Conservation (phyloP, 2,329 filamentous ascomycete species). For the Aspergillus ochraceoroseus region DNA sequence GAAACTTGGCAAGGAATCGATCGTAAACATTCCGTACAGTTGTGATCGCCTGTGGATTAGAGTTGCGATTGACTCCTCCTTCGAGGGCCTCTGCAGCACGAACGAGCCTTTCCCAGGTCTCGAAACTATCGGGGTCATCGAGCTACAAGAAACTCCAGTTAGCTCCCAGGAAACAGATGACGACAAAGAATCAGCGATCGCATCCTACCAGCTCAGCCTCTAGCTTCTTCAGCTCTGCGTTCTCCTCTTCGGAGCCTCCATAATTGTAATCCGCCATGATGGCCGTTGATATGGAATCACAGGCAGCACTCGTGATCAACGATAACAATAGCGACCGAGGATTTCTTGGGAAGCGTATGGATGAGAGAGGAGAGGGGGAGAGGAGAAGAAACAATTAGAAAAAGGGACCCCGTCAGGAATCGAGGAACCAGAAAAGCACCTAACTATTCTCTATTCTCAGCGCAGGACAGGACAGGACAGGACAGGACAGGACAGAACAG, state of each 20-base stretch:
- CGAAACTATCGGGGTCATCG: conserved; percentile 81
- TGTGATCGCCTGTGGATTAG: conserved; percentile 85
- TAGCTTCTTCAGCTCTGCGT: conserved; percentile 73
- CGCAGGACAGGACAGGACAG: background rate
- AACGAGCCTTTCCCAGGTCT: conserved; percentile 90
- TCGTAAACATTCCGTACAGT: conserved; percentile 85
- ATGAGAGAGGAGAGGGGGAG: background rate
- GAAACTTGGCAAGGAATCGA: conserved; percentile 88
- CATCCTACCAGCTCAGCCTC: conserved; percentile 67
- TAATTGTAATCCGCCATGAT: conserved; percentile 69
- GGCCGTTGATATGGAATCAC: conserved; percentile 10
- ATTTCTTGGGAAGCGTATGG: no score
- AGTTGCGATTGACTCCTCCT: conserved; percentile 92
- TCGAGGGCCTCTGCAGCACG: conserved; percentile 78
- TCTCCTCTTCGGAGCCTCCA: conserved; percentile 73
- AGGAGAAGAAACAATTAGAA: background rate
- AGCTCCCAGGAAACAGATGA: conserved; percentile 3
- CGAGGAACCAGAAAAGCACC: background rate
- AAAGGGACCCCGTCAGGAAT: background rate
- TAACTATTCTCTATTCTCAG: no score
- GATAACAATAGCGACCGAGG: conserved; percentile 4
- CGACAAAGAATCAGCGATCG: background rate
- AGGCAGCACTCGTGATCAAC: conserved; percentile 1
- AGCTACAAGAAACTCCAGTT: conserved; percentile 38
- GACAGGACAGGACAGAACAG: background rate